Base-by-base conservation (phyloP, 139 green algal genomes). In the Desmodesmus armatus region DNA sequence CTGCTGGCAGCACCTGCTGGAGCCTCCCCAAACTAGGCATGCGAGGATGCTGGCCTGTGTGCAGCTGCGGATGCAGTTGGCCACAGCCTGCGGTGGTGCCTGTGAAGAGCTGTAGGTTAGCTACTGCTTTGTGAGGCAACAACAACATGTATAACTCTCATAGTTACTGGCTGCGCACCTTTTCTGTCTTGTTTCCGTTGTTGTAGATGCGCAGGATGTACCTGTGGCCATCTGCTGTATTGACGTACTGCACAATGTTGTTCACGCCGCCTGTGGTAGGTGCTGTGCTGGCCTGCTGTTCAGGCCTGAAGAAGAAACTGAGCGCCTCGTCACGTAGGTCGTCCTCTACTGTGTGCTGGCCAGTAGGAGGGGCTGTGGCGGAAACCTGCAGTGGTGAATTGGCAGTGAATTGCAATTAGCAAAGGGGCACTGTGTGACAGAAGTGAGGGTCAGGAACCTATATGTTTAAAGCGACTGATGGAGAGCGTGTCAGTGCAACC, bases 191-290 rank as follows among this genome's bases (percentile, higher is more conserved):
- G 78, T 87, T 89, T 35, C 90, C 90, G 58, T 93, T 93, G 84
- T 93, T 93, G 83, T 93, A 93, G 55, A 93, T 87, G 71, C 90
- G 88, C 71, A 93, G 73, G 31, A 93, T 55, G 63, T 91, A 93
- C 21, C 80, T 67, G 66, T 90, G 35, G 21, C 90, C 90, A 37
- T 85, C 75, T 9, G 53, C 40, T 15, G 87, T 89, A n/a, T 89
- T 62, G 6, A 93, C 85, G 35, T 91, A 93, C 66, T 89, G 80
- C 37, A 86, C 67, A 2, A 89, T 80, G 78, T 92, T 92, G 79
- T 93, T 93, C n/a, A 93, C 89, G 27, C 89, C 89, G 29, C 88
- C 88, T 51, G 80, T 80, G 47, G 87, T 89, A n/a, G 82, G 78
- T 0, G 71, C 82, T 31, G 31, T 82, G 7, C 23, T 65, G 5